Conservation (phyloP, 1,139 yeast species). For the Yamadazyma taylorii region DNA sequence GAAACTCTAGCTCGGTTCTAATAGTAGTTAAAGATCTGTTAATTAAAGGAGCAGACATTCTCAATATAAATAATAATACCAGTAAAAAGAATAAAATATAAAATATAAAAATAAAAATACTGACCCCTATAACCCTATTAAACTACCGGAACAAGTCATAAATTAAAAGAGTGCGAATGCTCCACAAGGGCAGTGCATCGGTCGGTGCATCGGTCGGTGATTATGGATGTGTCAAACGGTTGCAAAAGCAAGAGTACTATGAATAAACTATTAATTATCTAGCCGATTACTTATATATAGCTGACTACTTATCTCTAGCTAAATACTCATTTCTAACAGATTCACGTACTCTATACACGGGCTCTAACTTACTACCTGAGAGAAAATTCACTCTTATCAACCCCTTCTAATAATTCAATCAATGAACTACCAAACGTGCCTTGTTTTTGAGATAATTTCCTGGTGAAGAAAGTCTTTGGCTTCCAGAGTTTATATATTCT, state of each 20-base stretch:
- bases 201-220: conserved; percentile 1
- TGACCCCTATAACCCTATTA: too few relatives aligned
- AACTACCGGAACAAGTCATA: background rate
- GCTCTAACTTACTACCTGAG: too few relatives aligned
- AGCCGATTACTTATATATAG: too few relatives aligned
- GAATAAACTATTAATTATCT: too few relatives aligned
- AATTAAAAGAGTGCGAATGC: background rate
- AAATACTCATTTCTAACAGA: too few relatives aligned
- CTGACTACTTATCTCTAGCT: too few relatives aligned
- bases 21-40: conserved; percentile 78
- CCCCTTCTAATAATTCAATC: conserved; percentile 60
- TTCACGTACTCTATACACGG: too few relatives aligned
- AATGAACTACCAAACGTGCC: conserved; percentile 56
- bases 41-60: conserved; percentile 59
- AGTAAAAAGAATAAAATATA: background rate
- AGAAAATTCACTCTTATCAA: conserved; percentile 17
- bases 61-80: background rate
- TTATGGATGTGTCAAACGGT: too few relatives aligned
- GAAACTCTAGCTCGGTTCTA: conserved; percentile 78
- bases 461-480: conserved; percentile 13
- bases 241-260: background rate
- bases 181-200: background rate
- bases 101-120: too few relatives aligned
- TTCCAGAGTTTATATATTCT: conserved; percentile 74
- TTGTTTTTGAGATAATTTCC: background rate